Base-by-base conservation (phyloP, 2,329 filamentous ascomycete species). In the Verticillium nubilum region DNA sequence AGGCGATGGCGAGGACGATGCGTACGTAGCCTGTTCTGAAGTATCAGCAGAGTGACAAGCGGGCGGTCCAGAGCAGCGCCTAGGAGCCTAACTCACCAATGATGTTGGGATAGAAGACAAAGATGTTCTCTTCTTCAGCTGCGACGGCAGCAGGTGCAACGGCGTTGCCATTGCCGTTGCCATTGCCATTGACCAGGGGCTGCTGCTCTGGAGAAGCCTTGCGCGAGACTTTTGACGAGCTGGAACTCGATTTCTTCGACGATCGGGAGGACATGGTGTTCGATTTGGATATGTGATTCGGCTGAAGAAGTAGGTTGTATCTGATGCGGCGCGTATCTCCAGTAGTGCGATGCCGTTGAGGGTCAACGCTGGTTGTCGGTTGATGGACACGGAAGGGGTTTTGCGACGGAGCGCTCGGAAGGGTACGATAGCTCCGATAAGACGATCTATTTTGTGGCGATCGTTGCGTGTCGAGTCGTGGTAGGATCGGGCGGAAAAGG, bases 1-100 rank as follows among this genome's bases (percentile, higher is more conserved):
- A 97, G 54, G 90, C 91, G 69, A 97, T 79, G 67, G 93, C 92
- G 66, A 94, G 84, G 64, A 94, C 78, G 70, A 95, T 89, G 68
- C 91, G 87, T 60, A 78, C 82, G 75, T 94, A 94, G 66, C 90
- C 90, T 92, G 33, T 37, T 37, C n/a, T 13, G 7, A 17, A 37
- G 33, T 5, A 17, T 37, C 33, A 37, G 33, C 33, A 2, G 9
- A 12, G 13, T 29, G 55, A n/a, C 7, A 19, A 29, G 52, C n/a
- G 19, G 47, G 47, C 33, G 23, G 17, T 17, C 29, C 56, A 56
- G 52, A 29, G 35, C 57, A 28, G 26, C 35, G 29, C 7, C 25
- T 9, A 53, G 10, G 23, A 19, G 54, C 47, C 56, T 3, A 52
- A 69, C 82, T 65, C 78, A 92, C 89, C 90, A 67, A 94, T 93